Conservation (phyloP, 2,329 filamentous ascomycete species). For the Aspergillus novofumigatus region DNA sequence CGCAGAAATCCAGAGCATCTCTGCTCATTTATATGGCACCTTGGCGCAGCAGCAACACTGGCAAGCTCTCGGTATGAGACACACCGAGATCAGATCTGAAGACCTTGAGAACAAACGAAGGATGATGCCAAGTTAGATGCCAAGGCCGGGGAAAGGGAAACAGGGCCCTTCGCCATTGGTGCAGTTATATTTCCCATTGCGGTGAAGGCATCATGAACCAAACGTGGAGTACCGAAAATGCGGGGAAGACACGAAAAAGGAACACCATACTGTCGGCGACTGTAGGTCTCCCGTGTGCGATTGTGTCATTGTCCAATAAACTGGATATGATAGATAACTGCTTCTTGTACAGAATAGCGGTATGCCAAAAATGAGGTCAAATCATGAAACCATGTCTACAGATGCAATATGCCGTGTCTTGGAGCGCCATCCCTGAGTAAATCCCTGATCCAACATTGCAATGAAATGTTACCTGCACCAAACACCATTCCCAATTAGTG, state of each 20-base stretch:
- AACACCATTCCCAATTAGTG: conserved; percentile 9
- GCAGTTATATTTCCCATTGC: conserved; percentile 18
- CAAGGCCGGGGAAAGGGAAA: not conserved
- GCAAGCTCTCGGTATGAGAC: conserved; percentile 6
- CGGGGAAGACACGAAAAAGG: not conserved
- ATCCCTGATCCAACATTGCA: conserved; percentile 1
- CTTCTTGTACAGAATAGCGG: not conserved
- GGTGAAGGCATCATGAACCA: not conserved
- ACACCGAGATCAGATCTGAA: conserved; percentile 9
- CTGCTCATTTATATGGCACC: not conserved
- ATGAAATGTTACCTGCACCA: conserved; percentile 1
- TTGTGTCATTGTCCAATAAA: not conserved
- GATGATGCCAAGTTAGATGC: not conserved
- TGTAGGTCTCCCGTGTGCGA: not conserved
- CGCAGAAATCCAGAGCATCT: not conserved
- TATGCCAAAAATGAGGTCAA: not conserved
- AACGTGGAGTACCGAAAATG: conserved; percentile 9
- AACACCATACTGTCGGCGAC: not conserved
- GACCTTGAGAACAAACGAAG: not conserved
- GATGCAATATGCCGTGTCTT: not conserved
- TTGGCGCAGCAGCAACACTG: not conserved
- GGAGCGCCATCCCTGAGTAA: not conserved
- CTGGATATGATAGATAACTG: not conserved
- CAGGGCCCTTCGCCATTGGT: conserved; percentile 19
- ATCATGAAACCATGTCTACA: not conserved